Evolutionary conservation across 1,284 basidiomycete genomes (phyloP), one percentile per base, ranked within the genome.

Genomic region (Pseudozyma pruni): DNA sequence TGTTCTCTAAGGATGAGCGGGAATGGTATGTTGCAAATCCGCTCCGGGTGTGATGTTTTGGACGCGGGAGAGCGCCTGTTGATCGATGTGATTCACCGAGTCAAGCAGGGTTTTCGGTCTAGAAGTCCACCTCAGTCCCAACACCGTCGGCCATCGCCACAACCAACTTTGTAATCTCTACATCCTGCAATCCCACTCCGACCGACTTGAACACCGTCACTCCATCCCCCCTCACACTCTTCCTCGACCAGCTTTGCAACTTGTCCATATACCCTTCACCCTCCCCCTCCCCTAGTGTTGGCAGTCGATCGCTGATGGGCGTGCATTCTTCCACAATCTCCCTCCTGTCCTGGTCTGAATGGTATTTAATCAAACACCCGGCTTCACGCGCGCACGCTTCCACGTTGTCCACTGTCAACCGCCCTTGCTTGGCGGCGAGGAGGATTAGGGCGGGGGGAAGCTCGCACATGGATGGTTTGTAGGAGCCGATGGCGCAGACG

Each of bases 181-280:
- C 57, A 49, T 64, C 68, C 33, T 64, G 68, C 42, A 64, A 39
- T 3, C 48, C 68, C 23, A 71, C 68, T 9, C 68, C 68, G 1
- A 70, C 67, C 8, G 34, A 40, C 25, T 72, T 66, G 50, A 72
- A 72, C 16, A 67, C 43, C 25, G 42, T 62, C 17, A 53, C 34
- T 17, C 33, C 23, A 11, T 27, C 22, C 37, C 29, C 8, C 8
- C 19, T 23, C 31, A 35, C 11, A 4, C 32, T 16, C 16, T 13
- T 8, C 11, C 7, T 35, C 11, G 10, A 32, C 29, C 2, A 17
- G 35, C 45, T 22, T 3, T 33, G 34, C 10, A 45, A 6, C 13
- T 14, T 17, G 39, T 44, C 31, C 51, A 50, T 19, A 32, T 43
- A 66, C 32, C 14, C 25, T 8, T 27, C 45, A 8, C 11, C 39